phyloP scores from a whole-genome alignment of 2,329 filamentous ascomycete species.

The Fusarium newnesense region DNA sequence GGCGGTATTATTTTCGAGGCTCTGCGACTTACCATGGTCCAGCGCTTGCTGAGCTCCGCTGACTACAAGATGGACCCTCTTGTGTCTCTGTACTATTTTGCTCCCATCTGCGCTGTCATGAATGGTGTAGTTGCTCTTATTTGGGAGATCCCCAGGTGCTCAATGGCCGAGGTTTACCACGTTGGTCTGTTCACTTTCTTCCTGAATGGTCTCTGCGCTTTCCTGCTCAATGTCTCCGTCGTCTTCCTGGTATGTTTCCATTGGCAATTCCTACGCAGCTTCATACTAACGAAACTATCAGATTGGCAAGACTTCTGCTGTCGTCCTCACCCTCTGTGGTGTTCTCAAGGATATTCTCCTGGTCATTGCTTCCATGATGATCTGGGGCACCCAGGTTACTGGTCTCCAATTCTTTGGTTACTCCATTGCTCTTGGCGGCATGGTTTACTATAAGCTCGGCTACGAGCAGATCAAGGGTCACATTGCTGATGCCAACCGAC shows the following conservation, averaged over 20 bases:
- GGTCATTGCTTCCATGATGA: conserved; percentile 80
- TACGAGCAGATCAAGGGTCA: conserved; percentile 86
- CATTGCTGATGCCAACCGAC: conserved; percentile 74
- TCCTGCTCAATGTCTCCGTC: conserved; percentile 85
- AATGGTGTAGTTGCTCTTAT: conserved; percentile 79
- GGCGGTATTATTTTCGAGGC: conserved; percentile 85
- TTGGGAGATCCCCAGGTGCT: conserved; percentile 77
- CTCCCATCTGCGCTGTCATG: conserved; percentile 84
- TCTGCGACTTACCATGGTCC: conserved; percentile 84
- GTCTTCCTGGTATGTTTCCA: conserved; percentile 78
- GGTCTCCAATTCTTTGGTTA: conserved; percentile 85
- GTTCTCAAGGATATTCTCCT: conserved; percentile 90
- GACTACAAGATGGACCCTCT: conserved; percentile 95
- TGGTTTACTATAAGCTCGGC: conserved; percentile 86
- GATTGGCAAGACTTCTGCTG: conserved; percentile 89
- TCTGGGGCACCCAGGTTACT: conserved; percentile 81
- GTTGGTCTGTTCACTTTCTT: conserved; percentile 80
- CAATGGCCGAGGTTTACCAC: conserved; percentile 75
- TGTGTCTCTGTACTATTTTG: conserved; percentile 91
- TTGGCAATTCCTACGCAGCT: no score
- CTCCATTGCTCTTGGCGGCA: conserved; percentile 79
- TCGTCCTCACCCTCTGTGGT: conserved; percentile 87
- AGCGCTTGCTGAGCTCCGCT: conserved; percentile 81
- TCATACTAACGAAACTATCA: conserved; percentile 52
- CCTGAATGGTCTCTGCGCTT: conserved; percentile 80